Evolutionary conservation across 208 protist species (phyloP), one percentile per base, ranked within the genome.

Genomic region (Leishmania mexicana): DNA sequence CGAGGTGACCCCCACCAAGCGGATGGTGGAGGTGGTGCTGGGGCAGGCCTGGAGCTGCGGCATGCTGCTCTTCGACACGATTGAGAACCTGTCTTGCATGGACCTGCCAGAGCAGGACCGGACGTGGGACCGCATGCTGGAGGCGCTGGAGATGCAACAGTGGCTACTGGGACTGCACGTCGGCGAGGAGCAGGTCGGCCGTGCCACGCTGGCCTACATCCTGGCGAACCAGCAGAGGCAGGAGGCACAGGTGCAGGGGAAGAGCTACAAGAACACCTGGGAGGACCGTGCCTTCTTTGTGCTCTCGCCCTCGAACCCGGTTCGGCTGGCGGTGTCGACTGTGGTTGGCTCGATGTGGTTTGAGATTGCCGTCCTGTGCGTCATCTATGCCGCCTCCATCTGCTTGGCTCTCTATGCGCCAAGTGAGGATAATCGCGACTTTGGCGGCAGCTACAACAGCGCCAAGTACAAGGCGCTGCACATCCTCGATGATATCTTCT

Each of bases 181-280:
- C n/a, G 94, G 96, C 47, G 94, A 98, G 87, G 94, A 98, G 82
- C 93, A 97, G 81, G 94, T 97, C 6, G 96, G 95, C 60, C 90
- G 93, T 62, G 91, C 93, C 42, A 95, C 94, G n/a, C 94, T 97
- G 64, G 94, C 93, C 38, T 97, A 97, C 87, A 86, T 95, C 72
- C 85, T 97, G 64, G 93, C 95, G 19, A 89, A 95, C 77, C 87
- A 95, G 81, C 80, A 93, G 74, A 91, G 85, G 75, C 89, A 95
- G 76, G 92, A 95, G 58, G 83, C 71, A 58, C 76, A 45, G 45
- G 85, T 77, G 28, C 74, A 81, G 49, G 76, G 88, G 24, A 85
- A 58, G 53, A 79, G 71, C 58, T 95, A 93, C 80, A 83, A 49
- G 70, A 78, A 89, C 35, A 91, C 89, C n/a, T 97, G 93, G 93